A percentile compares a stretch with the other conserved stretches of the same genome.
Conservation (phyloP, 345 rosid species). For the Citrus unshiu region DNA sequence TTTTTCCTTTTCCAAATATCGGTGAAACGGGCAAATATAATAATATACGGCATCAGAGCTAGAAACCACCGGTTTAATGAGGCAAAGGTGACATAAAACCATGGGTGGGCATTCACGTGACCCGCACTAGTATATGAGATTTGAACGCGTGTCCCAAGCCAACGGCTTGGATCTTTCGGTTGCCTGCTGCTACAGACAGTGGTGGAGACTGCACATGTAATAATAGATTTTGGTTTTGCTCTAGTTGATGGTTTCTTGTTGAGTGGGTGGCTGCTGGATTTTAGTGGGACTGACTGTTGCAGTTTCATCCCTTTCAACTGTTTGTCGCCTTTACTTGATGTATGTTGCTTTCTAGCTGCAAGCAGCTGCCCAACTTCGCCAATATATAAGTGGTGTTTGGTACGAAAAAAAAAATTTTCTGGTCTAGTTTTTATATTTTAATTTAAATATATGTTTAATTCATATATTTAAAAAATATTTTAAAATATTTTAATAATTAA, state of each 20-base stretch:
- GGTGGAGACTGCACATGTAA: not conserved
- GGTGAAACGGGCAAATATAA: not conserved
- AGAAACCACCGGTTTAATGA: slow-evolving; percentile 17
- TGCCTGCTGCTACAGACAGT: not conserved
- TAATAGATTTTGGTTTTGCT: not conserved
- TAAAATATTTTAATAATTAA: too few relatives aligned
- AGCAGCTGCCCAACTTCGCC: not conserved
- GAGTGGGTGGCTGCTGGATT: not conserved
- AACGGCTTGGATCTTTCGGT: not conserved
- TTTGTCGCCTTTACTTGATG: not conserved
- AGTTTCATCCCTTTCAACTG: not conserved
- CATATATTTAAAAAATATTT: too few relatives aligned
- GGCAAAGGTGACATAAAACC: slow-evolving; percentile 12
- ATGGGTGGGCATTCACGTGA: slow-evolving; percentile 15
- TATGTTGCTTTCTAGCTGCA: not conserved
- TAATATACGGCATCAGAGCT: too few relatives aligned
- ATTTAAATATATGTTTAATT: too few relatives aligned
- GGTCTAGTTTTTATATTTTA: too few relatives aligned
- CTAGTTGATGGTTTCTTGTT: slow-evolving; percentile 9
- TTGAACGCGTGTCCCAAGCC: slow-evolving; percentile 1
- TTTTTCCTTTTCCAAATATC: not conserved
- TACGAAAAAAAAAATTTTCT: too few relatives aligned
- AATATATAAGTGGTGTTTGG: not conserved
- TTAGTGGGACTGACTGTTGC: not conserved
- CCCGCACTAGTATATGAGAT: not conserved